A percentile compares a stretch with the other conserved stretches of the same genome.
Conservation (phyloP, 805 yeast species). For the Nakazawaea anatomiae region DNA sequence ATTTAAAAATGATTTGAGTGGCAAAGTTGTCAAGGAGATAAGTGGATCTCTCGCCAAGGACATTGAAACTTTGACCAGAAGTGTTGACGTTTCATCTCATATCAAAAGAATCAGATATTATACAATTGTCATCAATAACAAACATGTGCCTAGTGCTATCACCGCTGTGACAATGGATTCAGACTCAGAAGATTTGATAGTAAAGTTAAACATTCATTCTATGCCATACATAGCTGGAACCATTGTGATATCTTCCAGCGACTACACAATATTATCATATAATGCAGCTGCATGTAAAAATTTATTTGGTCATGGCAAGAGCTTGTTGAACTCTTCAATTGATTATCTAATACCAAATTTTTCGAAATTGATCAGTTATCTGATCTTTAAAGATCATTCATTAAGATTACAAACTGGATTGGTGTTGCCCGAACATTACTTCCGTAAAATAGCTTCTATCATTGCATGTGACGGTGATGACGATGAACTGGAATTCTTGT, state of each 20-base stretch:
- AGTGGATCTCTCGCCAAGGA: constrained; percentile 9
- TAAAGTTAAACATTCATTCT: constrained; percentile 65
- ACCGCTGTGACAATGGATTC: constrained; percentile 54
- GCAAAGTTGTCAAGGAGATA: constrained; percentile 13
- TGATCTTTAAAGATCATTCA: constrained; percentile 33
- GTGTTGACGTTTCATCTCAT: constrained; percentile 32
- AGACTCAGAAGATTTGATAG: constrained; percentile 25
- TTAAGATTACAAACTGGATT: constrained; percentile 46
- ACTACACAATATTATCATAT: constrained; percentile 56
- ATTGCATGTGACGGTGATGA: constrained; percentile 19
- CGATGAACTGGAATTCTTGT: constrained; percentile 42
- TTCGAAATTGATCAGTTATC: constrained; percentile 34
- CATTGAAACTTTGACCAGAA: constrained; percentile 1
- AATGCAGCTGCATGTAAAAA: constrained; percentile 75
- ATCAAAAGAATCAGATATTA: constrained; percentile 60
- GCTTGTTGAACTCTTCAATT: constrained; percentile 40
- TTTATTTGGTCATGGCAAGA: constrained; percentile 62
- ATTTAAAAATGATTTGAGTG: constrained; percentile 13
- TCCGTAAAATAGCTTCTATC: constrained; percentile 60
- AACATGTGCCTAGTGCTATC: constrained; percentile 67
- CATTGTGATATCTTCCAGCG: constrained; percentile 54
- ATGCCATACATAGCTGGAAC: constrained; percentile 86
- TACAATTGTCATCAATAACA: constrained; percentile 40
- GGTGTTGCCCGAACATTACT: constrained; percentile 88
- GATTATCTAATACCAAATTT: constrained; percentile 62